Conservation (phyloP, 345 rosid species). For the Ceriops zippeliana region DNA sequence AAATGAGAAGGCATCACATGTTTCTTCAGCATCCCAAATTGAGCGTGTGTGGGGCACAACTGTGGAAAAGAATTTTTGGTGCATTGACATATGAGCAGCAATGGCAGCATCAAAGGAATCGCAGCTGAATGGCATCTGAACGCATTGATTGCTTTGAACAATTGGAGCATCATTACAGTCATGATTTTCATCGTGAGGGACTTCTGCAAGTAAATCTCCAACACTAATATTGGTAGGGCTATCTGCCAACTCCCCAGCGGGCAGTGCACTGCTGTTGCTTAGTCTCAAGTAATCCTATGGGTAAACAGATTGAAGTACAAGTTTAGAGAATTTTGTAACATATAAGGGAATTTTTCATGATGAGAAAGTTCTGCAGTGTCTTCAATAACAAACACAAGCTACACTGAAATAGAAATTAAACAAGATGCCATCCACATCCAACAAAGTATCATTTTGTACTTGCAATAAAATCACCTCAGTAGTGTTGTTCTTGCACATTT, state of each 20-base stretch:
- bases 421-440: neutral
- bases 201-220: slow-evolving; percentile 85
- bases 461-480: too few species aligned
- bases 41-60: slow-evolving; percentile 51
- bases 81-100: slow-evolving; percentile 87
- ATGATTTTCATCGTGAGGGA: slow-evolving; percentile 43
- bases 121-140: slow-evolving; percentile 63
- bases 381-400: neutral
- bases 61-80: slow-evolving; percentile 46
- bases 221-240: slow-evolving; percentile 86
- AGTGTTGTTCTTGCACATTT: too few species aligned
- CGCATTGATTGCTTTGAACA: slow-evolving; percentile 44
- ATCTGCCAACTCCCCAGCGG: slow-evolving; percentile 96
- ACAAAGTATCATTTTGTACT: too few species aligned
- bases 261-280: slow-evolving; percentile 35
- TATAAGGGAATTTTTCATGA: neutral
- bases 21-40: slow-evolving; percentile 96
- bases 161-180: slow-evolving; percentile 38
- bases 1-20: slow-evolving; percentile 95
- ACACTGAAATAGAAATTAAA: neutral
- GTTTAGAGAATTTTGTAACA: slow-evolving; percentile 12
- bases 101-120: slow-evolving; percentile 99
- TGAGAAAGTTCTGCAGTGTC: neutral
- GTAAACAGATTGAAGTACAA: slow-evolving; percentile 10
- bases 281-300: slow-evolving; percentile 42